Base-by-base conservation (phyloP, 805 yeast genomes). In the Ogataea haglerorum region DNA sequence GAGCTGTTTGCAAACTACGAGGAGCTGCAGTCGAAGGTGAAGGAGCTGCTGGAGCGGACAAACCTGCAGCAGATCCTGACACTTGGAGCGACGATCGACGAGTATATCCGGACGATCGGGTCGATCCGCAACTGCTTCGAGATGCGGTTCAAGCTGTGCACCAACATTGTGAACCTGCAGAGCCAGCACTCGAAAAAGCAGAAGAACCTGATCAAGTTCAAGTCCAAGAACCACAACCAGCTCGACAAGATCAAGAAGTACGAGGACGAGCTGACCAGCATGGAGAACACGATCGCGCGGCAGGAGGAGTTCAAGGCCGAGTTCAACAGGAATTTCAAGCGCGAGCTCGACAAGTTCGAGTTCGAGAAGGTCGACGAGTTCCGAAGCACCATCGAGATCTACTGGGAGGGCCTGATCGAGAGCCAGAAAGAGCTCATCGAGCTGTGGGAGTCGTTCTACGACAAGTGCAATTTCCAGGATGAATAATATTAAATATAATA, bases 401-500 rank as follows among this genome's bases (percentile, higher is more conserved):
- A 81, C 54, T 75, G 95, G 58, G 98, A 93, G 61, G 79, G 93
- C 38, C 76, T 93, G 17, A 85, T 90, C 40, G 99, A 93, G 63
- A 74, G 89, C 23, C 99, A 93, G 63, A 93, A 93, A 65, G 96
- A 89, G 60, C 80, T 84, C 23, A 85, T 85, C 44, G 95, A 85
- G 57, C 61, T 82, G n/a, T 85, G 91, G 87, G 93, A 85, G 60
- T 80, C 89, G 0, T 93, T 91, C 57, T 89, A 88, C 57, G 86
- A 82, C 36, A 68, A 62, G 36, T 62, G 67, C 43, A 54, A 58
- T 14, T 63, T 64, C 46, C 57, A 57, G 32, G 40, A 40, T 27
- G 32, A 23, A 17, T 32, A 31, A 25, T 14, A 16, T 33, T 13
- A 15, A 19, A 19, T 33, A 29, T 39, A 12, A 31, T 38, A 25